A percentile compares a stretch with the other conserved stretches of the same genome.
Evolutionary conservation across 345 rosid genomes (phyloP).

Genomic region (Limnanthes douglasii): DNA sequence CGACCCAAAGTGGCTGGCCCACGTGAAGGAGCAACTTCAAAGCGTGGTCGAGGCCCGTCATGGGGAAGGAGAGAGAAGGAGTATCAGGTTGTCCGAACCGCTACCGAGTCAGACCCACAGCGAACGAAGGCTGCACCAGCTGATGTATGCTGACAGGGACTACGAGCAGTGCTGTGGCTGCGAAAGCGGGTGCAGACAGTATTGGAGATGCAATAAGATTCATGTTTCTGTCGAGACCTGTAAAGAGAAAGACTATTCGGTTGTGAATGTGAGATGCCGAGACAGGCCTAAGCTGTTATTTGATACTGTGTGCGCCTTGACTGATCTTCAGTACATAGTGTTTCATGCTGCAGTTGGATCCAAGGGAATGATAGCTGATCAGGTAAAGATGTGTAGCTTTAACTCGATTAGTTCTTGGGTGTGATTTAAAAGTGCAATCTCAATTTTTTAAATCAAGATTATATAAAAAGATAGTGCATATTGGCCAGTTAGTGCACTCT

Average conservation of each 20-base stretch:
- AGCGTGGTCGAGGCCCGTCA: constrained; percentile 57
- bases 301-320: constrained; percentile 68
- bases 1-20: constrained; percentile 23
- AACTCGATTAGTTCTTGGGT: neutral
- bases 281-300: constrained; percentile 79
- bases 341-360: constrained; percentile 79
- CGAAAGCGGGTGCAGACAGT: constrained; percentile 19
- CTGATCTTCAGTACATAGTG: constrained; percentile 68
- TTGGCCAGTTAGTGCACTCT: no score
- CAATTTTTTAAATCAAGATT: no score
- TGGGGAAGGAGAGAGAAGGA: constrained; percentile 21
- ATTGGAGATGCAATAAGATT: constrained; percentile 30
- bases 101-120: constrained; percentile 46
- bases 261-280: constrained; percentile 44
- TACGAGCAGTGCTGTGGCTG: constrained; percentile 44
- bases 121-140: constrained; percentile 76
- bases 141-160: constrained; percentile 53
- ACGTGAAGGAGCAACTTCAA: constrained; percentile 38
- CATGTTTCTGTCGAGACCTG: constrained; percentile 59
- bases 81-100: constrained; percentile 31
- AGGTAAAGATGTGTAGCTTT: no score
- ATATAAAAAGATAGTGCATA: no score
- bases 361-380: constrained; percentile 47
- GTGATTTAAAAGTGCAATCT: neutral
- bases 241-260: constrained; percentile 58